Base-by-base conservation (phyloP, 163 green algal species). In the Prototheca stagnorum region DNA sequence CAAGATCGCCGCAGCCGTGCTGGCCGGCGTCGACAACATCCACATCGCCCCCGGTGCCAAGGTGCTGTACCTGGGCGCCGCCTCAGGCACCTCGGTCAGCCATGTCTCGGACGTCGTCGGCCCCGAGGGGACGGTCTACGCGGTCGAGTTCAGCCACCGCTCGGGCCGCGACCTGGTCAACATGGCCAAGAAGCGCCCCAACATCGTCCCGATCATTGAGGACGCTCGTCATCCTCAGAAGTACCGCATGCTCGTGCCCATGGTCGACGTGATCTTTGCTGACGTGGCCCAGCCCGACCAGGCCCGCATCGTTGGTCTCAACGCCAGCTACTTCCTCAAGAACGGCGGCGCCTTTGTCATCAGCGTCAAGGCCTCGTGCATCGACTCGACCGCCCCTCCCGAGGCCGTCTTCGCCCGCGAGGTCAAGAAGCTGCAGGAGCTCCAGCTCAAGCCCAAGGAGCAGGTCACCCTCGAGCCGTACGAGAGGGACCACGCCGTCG, bases 101-200 rank as follows among this genome's bases (percentile, higher is more conserved):
- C 90, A 99, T 59, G 86, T 91, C 39, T 91, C 74, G 5, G 92
- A 99, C 58, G 67, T 99, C 27, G 87, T 99, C 12, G 91, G 92
- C 15, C 87, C 87, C 5, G 75, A 90, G 34, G 92, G 92, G 26
- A 67, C 79, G 4, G 92, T 99, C 1, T 99, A 96, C 61, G 92
- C 92, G 6, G 92, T 99, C 2, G 92, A 99, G 80, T 99, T 99
- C 59, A 94, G 80, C 12, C 91, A 98, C 71, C 65, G 83, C 49
- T 56, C 66, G 55, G 91, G 91, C 8, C 74, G 92, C 48, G 92
- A 99, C 63, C 68, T 99, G 28, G 89, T 99, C 15, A 98, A 98
- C 82, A 99, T 99, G 92, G 91, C 91, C 34, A 99, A 99, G 80
- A 94, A 98, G 79, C 77, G 92, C 28, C 92, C 92, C 23, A 99